Percentiles rank a stretch among this genome's conserved stretches.
Evolutionary conservation across 371 early-diverging fungal species (phyloP).

Genomic region (Mucor ambiguus): DNA sequence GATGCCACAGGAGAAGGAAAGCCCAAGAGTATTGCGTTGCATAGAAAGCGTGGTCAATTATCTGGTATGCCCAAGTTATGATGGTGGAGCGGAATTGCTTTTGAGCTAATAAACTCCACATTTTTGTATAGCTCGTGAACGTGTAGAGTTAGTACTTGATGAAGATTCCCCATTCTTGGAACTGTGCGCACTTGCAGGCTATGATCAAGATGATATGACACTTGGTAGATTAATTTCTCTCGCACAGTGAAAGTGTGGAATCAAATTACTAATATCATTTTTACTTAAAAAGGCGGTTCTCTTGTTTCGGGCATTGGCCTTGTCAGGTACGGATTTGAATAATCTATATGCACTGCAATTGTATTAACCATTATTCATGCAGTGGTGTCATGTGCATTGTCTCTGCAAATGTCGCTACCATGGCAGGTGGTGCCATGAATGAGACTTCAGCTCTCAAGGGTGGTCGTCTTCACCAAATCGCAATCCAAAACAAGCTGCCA

Average conservation of each 20-base stretch:
- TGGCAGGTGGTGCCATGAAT: slow-evolving; percentile 72
- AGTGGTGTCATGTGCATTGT: slow-evolving; percentile 73
- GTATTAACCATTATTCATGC: background rate
- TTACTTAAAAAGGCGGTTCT: slow-evolving; percentile 54
- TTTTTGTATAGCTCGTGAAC: slow-evolving; percentile 56
- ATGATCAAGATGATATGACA: slow-evolving; percentile 73
- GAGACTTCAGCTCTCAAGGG: slow-evolving; percentile 61
- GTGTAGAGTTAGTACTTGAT: slow-evolving; percentile 70
- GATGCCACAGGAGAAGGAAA: slow-evolving; percentile 66
- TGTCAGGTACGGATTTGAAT: slow-evolving; percentile 51
- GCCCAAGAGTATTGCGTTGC: slow-evolving; percentile 56
- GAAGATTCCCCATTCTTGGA: slow-evolving; percentile 79
- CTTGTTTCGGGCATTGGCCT: slow-evolving; percentile 74
- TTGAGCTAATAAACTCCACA: background rate
- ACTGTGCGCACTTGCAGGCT: slow-evolving; percentile 71
- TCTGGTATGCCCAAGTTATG: slow-evolving; percentile 40
- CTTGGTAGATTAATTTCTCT: slow-evolving; percentile 34
- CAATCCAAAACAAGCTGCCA: slow-evolving; percentile 64
- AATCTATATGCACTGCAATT: background rate
- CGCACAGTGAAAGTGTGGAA: background rate
- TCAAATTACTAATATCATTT: background rate
- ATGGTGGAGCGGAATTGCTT: background rate
- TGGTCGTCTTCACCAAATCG: slow-evolving; percentile 59
- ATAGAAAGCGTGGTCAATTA: slow-evolving; percentile 67
- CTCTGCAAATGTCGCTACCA: slow-evolving; percentile 68